Evolutionary conservation across 192 early-diverging fungal genomes (phyloP), one percentile per base, ranked within the genome.

Genomic region (Coemansia sp.): DNA sequence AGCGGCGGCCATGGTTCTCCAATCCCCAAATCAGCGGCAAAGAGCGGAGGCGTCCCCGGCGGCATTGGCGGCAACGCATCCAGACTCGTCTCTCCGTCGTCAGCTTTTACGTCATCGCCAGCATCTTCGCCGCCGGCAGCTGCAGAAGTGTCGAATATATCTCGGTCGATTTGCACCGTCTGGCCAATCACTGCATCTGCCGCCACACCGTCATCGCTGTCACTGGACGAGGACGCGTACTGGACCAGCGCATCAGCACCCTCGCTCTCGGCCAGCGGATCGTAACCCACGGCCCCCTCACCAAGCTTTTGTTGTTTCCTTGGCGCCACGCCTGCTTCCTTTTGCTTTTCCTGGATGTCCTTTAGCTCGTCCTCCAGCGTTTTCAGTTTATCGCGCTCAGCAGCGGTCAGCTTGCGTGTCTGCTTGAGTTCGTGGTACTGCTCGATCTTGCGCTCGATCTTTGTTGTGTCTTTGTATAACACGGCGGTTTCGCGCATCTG

Each of bases 391-490:
- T 71, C 75, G 14, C 52, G 54, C 58, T 78, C 75, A n/a, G 38
- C 61, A 11, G 45, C 61, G 3, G 75, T 78, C 62, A 78, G 52
- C 10, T 64, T 71, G 23, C 75, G 75, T 35, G 28, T 56, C 11
- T 55, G 49, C 16, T 33, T 28, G 28, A 68, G 60, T 16, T 32
- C 42, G 22, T 55, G 65, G 45, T 69, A 69, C 43, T 66, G 66
- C n/a, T 67, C 71, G 12, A 80, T 80, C 24, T 62, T 64, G 33
- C 64, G 58, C 56, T 80, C 71, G 51, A 80, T 58, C 33, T 73
- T 69, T 28, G 49, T 18, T 3, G 71, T 73, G 48, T 80, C 67
- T 28, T 69, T 73, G 50, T 69, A 35, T 19, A 73, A 23, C 16
- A 69, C 21, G 6, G 66, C 58, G 1, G 16, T 51, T 35, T 80